Evolutionary conservation across 805 yeast genomes (phyloP), one percentile per base, ranked within the genome.

Genomic region (Barnettozyma botsteinii): DNA sequence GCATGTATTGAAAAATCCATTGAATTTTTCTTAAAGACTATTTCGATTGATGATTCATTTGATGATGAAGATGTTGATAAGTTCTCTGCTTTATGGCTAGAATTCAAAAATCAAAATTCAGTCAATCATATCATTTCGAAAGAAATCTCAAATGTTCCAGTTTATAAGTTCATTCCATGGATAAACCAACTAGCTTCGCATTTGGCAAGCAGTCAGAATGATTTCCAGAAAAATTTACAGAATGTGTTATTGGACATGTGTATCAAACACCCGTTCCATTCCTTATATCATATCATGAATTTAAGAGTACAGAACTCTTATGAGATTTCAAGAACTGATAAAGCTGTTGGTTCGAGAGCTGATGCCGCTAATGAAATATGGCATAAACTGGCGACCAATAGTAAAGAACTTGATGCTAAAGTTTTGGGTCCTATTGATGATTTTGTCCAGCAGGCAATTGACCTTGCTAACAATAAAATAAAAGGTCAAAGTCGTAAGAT

Each of bases 21-120:
- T 13, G 70, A 67, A 18, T 81, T 73, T 47, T 85, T 81, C 52
- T 52, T 87, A 38, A 67, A 64, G 31, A 66, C 83, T 13, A 60
- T 84, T n/a, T 56, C 68, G 2, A 58, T 64, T 15, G 57, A 68
- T 31, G 73, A 70, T 34, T 52, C 51, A 3, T 66, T 57, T 43
- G 73, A 70, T 38, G 77, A 73, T 35, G 75, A 73, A 43, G 81
- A 76, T 37, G 63, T 82, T 22, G 94, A 86, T 53, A 74, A 85
- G 41, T 81, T 89, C 46, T 81, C 89, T 58, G 83, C 89, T 0
- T 58, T 91, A 10, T 91, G 97, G 95, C 66, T 91, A 29, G 84
- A 81, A 45, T 71, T 77, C 48, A 68, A 78, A 3, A 55, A 57
- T 6, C 66, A 67, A 25, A 69, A 59, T 1, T 57, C 53, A 0